Base-by-base conservation (phyloP, 768 basidiomycete species). In the Candolleomyces eurysporus region DNA sequence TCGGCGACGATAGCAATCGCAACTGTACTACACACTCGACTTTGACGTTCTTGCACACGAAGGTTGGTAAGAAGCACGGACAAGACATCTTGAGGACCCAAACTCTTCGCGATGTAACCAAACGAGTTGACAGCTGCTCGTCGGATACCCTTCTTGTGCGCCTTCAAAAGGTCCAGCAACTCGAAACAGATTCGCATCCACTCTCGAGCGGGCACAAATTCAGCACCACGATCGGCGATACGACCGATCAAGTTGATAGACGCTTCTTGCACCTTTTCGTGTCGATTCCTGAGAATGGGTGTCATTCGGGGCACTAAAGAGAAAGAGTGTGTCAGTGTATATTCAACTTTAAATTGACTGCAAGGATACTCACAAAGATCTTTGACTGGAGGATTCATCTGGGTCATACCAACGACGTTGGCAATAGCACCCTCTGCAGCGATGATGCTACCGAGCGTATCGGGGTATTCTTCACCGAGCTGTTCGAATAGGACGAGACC, bases 111-210 rank as follows among this genome's bases (percentile, higher is more conserved):
- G 64, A 99, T 99, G 67, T 99, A 99, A 68, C 97, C 97, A 67
- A 99, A 99, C 1, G 96, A 97, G 79, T 99, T 98, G 77, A 98
- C 97, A 21, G 97, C 96, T 0, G 96, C 97, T 71, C 96, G 93
- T 58, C 97, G 91, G 70, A 98, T 99, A 48, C 92, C 96, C 76
- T 98, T 98, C 80, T 99, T 99, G 80, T 99, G 97, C 9, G 97
- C 97, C 73, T 98, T 98, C 68, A 98, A 84, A 26, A 99, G 82
- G 70, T 98, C 97, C 54, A 99, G 84, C 39, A 99, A 78, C 71
- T 99, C 97, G 75, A 99, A 98, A 73, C 97, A 98, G 71, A 99
- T 98, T 71, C 97, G 90, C 97, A 99, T 99, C 97, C 96, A 98
- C 76, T 99, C 97, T 69, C 97, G 87, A 10, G 97, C 96, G 16